Evolutionary conservation across 345 rosid genomes (phyloP).

Genomic region (Conringia planisiliqua): DNA sequence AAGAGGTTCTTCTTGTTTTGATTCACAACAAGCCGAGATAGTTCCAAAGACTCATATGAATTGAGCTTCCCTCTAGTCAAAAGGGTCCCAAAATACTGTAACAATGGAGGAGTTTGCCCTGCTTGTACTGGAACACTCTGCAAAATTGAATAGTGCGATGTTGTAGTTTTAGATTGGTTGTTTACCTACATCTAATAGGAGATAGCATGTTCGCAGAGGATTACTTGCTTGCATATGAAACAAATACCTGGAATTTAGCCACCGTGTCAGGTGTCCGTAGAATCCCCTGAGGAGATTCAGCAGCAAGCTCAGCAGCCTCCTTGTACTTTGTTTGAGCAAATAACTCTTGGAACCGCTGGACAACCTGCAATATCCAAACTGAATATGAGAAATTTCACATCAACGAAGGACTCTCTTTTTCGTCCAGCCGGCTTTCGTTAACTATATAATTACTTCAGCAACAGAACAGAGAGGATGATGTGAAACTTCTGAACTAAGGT

Average conservation of each 20-base stretch:
- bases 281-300: slow-evolving; percentile 98
- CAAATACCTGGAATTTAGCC: slow-evolving; percentile 90
- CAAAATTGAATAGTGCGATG: slow-evolving; percentile 18
- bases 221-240: slow-evolving; percentile 12
- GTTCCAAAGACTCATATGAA: slow-evolving; percentile 92
- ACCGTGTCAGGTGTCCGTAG: slow-evolving; percentile 98
- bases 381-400: slow-evolving; percentile 9
- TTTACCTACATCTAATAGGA: background rate
- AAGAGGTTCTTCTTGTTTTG: slow-evolving; percentile 98
- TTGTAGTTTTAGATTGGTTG: slow-evolving; percentile 14
- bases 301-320: slow-evolving; percentile 99
- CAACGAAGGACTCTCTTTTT: background rate
- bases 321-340: slow-evolving; percentile 99
- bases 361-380: slow-evolving; percentile 62
- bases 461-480: background rate
- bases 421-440: background rate
- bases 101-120: slow-evolving; percentile 97
- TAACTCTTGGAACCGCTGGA: slow-evolving; percentile 96
- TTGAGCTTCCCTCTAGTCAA: slow-evolving; percentile 97
- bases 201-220: background rate
- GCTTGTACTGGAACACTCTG: slow-evolving; percentile 99
- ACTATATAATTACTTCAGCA: slow-evolving; percentile 3
- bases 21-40: slow-evolving; percentile 97
- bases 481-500: slow-evolving; percentile 18
- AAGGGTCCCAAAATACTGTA: slow-evolving; percentile 99